Evolutionary conservation across 495 filamentous ascomycete genomes (phyloP), one percentile per base, ranked within the genome.

Genomic region (Aspergillus sparsus): DNA sequence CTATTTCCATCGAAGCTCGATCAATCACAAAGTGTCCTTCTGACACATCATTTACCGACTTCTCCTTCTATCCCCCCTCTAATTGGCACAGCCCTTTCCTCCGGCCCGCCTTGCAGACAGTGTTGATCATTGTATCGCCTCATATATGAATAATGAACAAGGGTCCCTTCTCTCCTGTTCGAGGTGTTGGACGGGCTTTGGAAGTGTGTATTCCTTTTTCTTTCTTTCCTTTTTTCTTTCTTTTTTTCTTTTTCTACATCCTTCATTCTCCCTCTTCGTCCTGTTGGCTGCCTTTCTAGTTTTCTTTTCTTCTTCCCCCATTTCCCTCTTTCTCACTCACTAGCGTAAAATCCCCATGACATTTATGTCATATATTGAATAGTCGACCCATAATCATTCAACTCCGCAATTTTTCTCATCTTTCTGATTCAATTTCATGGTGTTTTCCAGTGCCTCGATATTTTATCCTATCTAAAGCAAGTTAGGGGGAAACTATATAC

Each of bases 21-120:
- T 53, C 35, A 18, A 46, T 59, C 49, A 59, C 21, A 59, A 53
- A 50, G 44, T 13, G 21, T 45, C 27, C 16, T 35, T 42, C 27
- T 37, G 57, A 59, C 49, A 37, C 57, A 46, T 59, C 57, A 46
- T 37, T 41, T 15, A 21, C 35, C 49, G 1, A n/a, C n/a, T 44
- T 31, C 39, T 11, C 15, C 39, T 11, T 42, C 39, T 11, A 11
- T 16, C 44, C 2, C 50, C 7, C 21, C 31, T 52, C 49, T 53
- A 15, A 59, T 59, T 59, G 57, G 57, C 49, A 59, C 49, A 39
- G 33, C 45, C 27, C 49, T 5, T 34, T 49, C 33, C 21, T 53
- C 37, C 42, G 37, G 13, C 57, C 57, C 49, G 50, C 41, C 58
- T 54, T 49, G 50, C 49, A 49, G 58, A 42, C 50, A 50, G 49